Evolutionary conservation across 2,329 filamentous ascomycete genomes (phyloP).

Genomic region (Venturia asperata): DNA sequence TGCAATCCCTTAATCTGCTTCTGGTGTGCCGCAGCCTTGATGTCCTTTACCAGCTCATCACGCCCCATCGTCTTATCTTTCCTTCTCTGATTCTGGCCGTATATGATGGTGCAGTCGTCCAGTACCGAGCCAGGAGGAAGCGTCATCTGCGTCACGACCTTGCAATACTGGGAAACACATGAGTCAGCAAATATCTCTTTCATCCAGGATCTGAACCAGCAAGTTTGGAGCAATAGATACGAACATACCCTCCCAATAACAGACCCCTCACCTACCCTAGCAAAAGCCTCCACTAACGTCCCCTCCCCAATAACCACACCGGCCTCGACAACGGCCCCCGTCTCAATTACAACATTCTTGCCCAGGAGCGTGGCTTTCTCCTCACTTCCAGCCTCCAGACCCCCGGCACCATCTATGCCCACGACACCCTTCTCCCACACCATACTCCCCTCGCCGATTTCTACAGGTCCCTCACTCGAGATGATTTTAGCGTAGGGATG

Average conservation of each 20-base stretch:
- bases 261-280: conserved; percentile 29
- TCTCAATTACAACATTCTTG: conserved; percentile 39
- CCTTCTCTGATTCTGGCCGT: conserved; percentile 33
- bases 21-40: conserved; percentile 28
- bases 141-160: conserved; percentile 33
- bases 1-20: conserved; percentile 30
- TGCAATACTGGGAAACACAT: conserved; percentile 35
- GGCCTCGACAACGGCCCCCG: conserved; percentile 36
- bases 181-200: not conserved
- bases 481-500: conserved; percentile 65
- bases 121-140: conserved; percentile 34
- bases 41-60: conserved; percentile 24
- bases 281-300: conserved; percentile 25
- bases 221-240: not conserved
- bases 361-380: conserved; percentile 32
- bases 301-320: conserved; percentile 12
- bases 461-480: conserved; percentile 37
- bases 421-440: conserved; percentile 59
- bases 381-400: conserved; percentile 18
- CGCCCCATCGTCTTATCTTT: conserved; percentile 33
- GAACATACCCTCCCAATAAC: conserved; percentile 36
- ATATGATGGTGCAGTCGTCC: conserved; percentile 41
- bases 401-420: conserved; percentile 23
- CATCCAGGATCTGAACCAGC: not conserved
- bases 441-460: conserved; percentile 53